Evolutionary conservation across 31 red algal species (phyloP).

Genomic region (Odonthalia washingtoniensis): DNA sequence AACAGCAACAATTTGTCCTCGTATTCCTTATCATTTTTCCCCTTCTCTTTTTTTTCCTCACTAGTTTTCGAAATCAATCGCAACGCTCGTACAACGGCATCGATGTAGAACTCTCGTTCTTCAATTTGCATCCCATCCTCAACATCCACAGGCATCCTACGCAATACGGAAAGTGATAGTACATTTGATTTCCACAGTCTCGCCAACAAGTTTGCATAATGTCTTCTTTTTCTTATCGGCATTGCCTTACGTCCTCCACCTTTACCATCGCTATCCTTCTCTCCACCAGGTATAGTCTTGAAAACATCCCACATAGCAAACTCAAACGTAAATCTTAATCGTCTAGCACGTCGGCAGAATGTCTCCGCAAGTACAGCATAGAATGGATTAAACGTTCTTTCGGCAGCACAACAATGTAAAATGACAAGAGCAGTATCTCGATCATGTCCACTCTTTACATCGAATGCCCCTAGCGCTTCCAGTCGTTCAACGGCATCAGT

Average conservation of each 20-base stretch:
- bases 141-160: conserved; percentile 38
- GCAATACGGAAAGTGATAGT: conserved; percentile 40
- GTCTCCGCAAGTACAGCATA: conserved; percentile 46
- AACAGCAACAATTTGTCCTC: too few relatives aligned
- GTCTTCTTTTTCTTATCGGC: conserved; percentile 28
- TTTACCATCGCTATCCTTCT: conserved; percentile 22
- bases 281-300: conserved; percentile 29
- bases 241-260: conserved; percentile 17
- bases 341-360: conserved; percentile 39
- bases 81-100: not conserved
- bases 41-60: too few relatives aligned
- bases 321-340: conserved; percentile 48
- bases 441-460: conserved; percentile 39
- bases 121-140: conserved; percentile 30
- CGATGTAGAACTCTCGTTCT: conserved; percentile 27
- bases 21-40: too few relatives aligned
- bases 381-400: conserved; percentile 65
- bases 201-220: conserved; percentile 46
- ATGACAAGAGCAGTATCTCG: conserved; percentile 61
- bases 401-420: conserved; percentile 56
- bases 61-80: not conserved
- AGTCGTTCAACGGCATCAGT: conserved; percentile 47
- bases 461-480: conserved; percentile 45
- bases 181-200: conserved; percentile 42
- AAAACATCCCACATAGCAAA: conserved; percentile 66